These are phyloP conservation scores for Piper betle DNA, from an alignment of 164 flowering plant species.

Conservation along the genomic window DNA sequence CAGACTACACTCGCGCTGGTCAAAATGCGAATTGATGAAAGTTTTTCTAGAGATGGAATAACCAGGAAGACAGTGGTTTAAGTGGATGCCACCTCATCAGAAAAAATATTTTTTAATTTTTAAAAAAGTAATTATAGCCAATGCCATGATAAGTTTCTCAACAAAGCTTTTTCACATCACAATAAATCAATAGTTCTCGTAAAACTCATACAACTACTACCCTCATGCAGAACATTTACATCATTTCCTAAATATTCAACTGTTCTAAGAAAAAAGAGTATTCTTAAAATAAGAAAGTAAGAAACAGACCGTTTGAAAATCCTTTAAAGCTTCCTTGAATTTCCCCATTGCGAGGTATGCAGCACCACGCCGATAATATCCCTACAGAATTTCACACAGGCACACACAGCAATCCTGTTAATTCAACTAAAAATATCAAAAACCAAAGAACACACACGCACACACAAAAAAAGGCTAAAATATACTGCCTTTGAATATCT, in stretches of 20 bases:
- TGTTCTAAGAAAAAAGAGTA: neutral
- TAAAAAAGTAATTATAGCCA: no score
- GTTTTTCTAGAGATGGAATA: no score
- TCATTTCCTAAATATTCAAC: neutral
- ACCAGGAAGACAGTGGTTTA: no score
- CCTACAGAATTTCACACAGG: constrained; percentile 29
- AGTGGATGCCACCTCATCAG: no score
- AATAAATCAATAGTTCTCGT: no score
- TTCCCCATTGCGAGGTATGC: constrained; percentile 97
- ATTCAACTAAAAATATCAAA: constrained; percentile 12
- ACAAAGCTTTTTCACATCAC: no score
- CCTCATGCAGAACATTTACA: neutral
- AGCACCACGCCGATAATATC: constrained; percentile 92
- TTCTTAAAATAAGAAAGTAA: no score
- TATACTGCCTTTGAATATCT: constrained; percentile 70
- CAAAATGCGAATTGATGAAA: no score
- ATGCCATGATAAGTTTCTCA: no score
- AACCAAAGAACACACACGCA: neutral
- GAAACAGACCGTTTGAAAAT: constrained; percentile 74
- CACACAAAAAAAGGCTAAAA: neutral
- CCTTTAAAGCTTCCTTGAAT: constrained; percentile 93
- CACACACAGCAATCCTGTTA: neutral
- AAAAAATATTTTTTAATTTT: no score
- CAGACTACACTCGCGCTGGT: no score
- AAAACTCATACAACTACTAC: no score